These are phyloP conservation scores for Elaphomyces granulatus DNA, from an alignment of 495 filamentous ascomycete genomes.

Conservation along the genomic window DNA sequence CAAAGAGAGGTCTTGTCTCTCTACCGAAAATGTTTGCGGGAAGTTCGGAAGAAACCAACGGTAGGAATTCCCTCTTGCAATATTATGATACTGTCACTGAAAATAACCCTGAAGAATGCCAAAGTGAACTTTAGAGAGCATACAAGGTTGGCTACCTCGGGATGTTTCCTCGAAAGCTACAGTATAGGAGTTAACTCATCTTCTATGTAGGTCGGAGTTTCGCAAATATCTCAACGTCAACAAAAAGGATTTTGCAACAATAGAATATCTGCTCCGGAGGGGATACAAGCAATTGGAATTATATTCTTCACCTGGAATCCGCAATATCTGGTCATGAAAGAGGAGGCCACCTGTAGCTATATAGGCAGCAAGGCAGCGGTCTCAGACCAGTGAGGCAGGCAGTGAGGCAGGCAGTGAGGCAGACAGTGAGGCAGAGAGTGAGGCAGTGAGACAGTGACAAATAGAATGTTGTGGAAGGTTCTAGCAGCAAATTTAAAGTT, in stretches of 20 bases:
- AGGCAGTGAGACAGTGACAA: no score
- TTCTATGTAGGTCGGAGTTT: constrained; percentile 52
- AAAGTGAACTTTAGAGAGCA: constrained; percentile 34
- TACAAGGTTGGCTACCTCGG: no score
- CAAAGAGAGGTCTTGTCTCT: constrained; percentile 78
- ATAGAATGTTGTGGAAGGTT: no score
- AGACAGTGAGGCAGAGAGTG: no score
- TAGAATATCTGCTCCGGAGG: constrained; percentile 80
- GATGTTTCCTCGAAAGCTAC: no score
- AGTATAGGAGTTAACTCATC: no score
- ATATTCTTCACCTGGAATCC: constrained; percentile 71
- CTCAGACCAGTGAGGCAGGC: no score
- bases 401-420: no score
- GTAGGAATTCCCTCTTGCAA: constrained; percentile 39
- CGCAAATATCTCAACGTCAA: constrained; percentile 50
- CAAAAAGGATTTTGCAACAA: constrained; percentile 77
- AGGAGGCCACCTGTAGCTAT: neutral
- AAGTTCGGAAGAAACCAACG: constrained; percentile 63
- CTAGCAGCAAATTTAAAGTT: no score
- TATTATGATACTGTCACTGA: no score
- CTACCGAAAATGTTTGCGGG: constrained; percentile 74
- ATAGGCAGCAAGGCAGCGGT: no score
- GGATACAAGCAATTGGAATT: constrained; percentile 74
- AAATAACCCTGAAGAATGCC: constrained; percentile 33
- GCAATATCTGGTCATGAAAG: constrained; percentile 45